phyloP scores from a whole-genome alignment of 495 filamentous ascomycete species.

The Penicillium daleae region DNA sequence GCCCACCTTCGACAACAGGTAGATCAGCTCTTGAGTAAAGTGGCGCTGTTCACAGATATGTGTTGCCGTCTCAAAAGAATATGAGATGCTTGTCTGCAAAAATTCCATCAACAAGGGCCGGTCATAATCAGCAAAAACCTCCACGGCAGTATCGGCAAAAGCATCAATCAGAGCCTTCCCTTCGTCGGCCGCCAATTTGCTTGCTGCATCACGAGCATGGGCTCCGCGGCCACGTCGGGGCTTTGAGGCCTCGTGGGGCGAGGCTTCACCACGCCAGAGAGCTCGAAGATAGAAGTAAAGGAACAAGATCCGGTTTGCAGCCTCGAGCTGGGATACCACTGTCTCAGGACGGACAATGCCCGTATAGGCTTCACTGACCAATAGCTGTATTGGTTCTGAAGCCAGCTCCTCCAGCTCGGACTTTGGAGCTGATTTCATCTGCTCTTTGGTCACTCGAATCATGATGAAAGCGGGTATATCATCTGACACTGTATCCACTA shows the following conservation, averaged over 20 bases:
- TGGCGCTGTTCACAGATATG: constrained; percentile 74
- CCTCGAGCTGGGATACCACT: constrained; percentile 75
- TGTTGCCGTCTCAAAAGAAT: constrained; percentile 77
- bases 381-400: constrained; percentile 77
- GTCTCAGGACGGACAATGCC: constrained; percentile 79
- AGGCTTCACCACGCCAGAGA: constrained; percentile 76
- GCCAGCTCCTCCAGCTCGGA: constrained; percentile 76
- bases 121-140: constrained; percentile 84
- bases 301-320: constrained; percentile 62
- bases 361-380: constrained; percentile 88
- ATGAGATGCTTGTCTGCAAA: constrained; percentile 79
- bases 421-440: constrained; percentile 65
- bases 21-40: constrained; percentile 89
- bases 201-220: constrained; percentile 45
- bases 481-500: constrained; percentile 83
- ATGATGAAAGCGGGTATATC: constrained; percentile 88
- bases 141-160: constrained; percentile 82
- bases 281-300: constrained; percentile 90
- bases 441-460: constrained; percentile 77
- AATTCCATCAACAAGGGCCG: constrained; percentile 81
- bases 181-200: constrained; percentile 55
- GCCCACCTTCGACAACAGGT: constrained; percentile 90
- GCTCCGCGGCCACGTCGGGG: constrained; percentile 44
- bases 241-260: constrained; percentile 42
- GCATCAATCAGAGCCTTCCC: constrained; percentile 80